These are phyloP conservation scores for Pythium plurisporium DNA, from an alignment of 352 stramenopile genomes.

Conservation along the genomic window DNA sequence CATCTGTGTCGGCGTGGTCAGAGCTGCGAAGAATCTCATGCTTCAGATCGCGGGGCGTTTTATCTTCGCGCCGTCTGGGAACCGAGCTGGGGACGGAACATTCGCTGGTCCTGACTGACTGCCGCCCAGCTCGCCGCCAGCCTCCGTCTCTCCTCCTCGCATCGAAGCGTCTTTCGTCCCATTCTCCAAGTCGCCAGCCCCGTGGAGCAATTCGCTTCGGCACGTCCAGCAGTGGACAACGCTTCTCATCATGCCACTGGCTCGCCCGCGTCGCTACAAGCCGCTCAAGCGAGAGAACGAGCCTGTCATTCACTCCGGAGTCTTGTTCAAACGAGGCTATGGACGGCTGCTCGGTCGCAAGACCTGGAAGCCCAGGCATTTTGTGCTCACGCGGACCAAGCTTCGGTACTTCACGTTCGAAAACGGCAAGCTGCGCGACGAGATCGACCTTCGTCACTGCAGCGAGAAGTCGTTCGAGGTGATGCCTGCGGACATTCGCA, in stretches of 20 bases:
- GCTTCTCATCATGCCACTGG: too few relatives aligned
- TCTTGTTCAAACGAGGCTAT: constrained; percentile 76
- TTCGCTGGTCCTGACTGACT: too few relatives aligned
- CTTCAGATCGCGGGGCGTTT: too few relatives aligned
- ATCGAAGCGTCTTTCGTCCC: too few relatives aligned
- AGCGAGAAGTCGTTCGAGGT: constrained; percentile 62
- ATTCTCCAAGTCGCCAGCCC: neutral
- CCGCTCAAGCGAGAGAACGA: neutral
- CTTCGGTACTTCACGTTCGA: constrained; percentile 81
- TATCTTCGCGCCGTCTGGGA: too few relatives aligned
- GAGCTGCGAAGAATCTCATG: too few relatives aligned
- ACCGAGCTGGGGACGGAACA: too few relatives aligned
- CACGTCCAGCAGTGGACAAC: too few relatives aligned
- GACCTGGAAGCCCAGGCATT: constrained; percentile 81
- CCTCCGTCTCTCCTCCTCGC: too few relatives aligned
- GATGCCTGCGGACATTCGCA: constrained; percentile 74
- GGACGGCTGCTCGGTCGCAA: constrained; percentile 55
- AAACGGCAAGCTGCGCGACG: constrained; percentile 66
- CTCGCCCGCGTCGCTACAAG: neutral
- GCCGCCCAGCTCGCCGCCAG: too few relatives aligned
- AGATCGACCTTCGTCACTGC: constrained; percentile 64
- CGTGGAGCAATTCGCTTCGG: neutral
- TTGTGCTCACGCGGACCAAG: constrained; percentile 54
- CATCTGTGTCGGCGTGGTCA: too few relatives aligned
- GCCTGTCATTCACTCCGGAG: constrained; percentile 44